phyloP scores from a whole-genome alignment of 768 basidiomycete species.

The Calocybe cyanea region DNA sequence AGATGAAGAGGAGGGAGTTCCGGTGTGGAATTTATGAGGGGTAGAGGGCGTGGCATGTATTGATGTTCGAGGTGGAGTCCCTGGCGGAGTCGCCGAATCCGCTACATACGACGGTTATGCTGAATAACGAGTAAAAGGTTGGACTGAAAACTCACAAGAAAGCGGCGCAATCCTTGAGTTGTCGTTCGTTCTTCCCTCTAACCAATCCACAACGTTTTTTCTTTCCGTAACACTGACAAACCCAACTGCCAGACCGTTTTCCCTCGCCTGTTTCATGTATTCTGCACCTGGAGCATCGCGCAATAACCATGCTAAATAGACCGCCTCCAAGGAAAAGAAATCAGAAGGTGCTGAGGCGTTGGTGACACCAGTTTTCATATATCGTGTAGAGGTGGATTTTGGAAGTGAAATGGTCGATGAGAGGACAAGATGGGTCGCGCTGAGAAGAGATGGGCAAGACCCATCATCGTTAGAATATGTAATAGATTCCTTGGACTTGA shows the following conservation, averaged over 20 bases:
- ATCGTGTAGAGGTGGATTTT: conserved; percentile 76
- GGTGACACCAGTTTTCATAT: conserved; percentile 57
- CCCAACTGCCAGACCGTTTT: conserved; percentile 65
- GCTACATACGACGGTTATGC: conserved; percentile 18
- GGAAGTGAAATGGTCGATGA: conserved; percentile 50
- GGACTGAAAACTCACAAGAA: conserved; percentile 29
- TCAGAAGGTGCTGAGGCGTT: conserved; percentile 46
- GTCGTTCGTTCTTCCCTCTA: conserved; percentile 55
- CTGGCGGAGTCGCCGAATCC: conserved; percentile 49
- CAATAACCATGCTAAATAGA: conserved; percentile 82
- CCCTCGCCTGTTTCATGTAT: conserved; percentile 84
- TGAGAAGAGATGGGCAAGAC: conserved; percentile 42
- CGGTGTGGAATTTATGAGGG: conserved; percentile 20
- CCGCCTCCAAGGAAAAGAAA: conserved; percentile 75
- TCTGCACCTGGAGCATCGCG: conserved; percentile 73
- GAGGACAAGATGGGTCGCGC: conserved; percentile 66
- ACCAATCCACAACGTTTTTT: conserved; percentile 81
- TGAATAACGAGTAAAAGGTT: not conserved
- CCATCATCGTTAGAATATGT: conserved; percentile 42
- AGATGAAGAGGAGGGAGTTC: conserved; percentile 35
- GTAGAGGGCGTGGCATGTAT: conserved; percentile 23
- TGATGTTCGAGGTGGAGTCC: conserved; percentile 34
- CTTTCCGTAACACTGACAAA: conserved; percentile 87
- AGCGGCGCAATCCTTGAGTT: conserved; percentile 51
- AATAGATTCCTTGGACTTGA: conserved; percentile 49